Percentiles rank a stretch among this genome's conserved stretches.
phyloP scores from a whole-genome alignment of 1,139 yeast species.

The Tardiomyces blankii region DNA sequence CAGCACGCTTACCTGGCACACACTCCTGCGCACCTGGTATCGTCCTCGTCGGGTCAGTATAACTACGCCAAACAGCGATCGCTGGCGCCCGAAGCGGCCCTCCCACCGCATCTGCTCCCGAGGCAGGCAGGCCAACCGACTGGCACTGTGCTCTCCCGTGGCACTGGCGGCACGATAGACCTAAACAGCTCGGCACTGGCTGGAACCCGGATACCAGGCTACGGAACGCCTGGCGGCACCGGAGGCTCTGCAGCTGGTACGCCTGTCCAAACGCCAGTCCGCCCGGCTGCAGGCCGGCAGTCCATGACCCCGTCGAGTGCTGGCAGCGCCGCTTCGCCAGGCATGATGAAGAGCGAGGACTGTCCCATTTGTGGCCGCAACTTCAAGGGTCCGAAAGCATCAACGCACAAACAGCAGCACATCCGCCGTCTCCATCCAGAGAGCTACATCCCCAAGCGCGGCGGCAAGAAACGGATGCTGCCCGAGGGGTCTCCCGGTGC shows the following conservation, averaged over 20 bases:
- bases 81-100: background rate
- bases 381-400: conserved; percentile 35
- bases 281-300: background rate
- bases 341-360: conserved; percentile 24
- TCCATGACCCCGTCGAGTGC: background rate
- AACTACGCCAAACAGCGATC: background rate
- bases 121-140: background rate
- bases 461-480: conserved; percentile 27
- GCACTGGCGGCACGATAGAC: background rate
- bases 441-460: conserved; percentile 33
- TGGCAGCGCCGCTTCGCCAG: conserved; percentile 7
- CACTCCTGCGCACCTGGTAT: conserved; percentile 7
- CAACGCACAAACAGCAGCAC: conserved; percentile 38
- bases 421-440: conserved; percentile 35
- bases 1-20: conserved; percentile 15
- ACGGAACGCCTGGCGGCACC: conserved; percentile 6
- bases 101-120: background rate
- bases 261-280: background rate
- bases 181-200: background rate
- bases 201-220: background rate
- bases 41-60: conserved; percentile 1
- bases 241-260: conserved; percentile 3
- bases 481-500: background rate
- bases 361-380: conserved; percentile 33
- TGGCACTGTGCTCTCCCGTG: background rate